Conservation (phyloP, 2,329 filamentous ascomycete species). For the Akanthomyces lecanii region DNA sequence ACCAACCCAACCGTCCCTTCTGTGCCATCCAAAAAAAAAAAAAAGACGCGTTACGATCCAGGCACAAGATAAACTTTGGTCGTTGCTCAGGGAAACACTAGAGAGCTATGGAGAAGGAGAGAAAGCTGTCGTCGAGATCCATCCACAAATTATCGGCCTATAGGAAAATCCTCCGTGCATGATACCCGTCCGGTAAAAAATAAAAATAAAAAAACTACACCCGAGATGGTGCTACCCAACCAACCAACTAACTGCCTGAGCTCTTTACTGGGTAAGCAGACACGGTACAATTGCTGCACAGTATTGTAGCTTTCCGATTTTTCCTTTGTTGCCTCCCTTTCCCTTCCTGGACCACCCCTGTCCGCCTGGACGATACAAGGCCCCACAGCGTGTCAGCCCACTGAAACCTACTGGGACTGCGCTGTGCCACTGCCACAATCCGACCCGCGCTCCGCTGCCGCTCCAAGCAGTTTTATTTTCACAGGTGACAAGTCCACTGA, state of each 20-base stretch:
- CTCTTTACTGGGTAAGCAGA: too few species aligned
- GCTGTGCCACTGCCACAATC: constrained; percentile 1
- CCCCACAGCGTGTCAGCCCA: constrained; percentile 2
- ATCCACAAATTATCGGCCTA: not conserved
- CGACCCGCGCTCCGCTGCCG: not conserved
- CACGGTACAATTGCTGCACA: too few species aligned
- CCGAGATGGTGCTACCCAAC: not conserved
- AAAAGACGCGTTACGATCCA: too few species aligned
- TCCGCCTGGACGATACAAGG: not conserved
- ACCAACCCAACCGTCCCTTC: too few species aligned
- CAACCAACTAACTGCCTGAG: not conserved
- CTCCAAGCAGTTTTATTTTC: not conserved
- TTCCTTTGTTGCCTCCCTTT: not conserved
- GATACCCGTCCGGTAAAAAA: not conserved
- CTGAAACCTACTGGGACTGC: not conserved
- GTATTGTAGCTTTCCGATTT: not conserved
- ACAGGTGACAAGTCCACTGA: too few species aligned
- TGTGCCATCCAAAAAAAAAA: too few species aligned
- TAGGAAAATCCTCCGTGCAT: not conserved
- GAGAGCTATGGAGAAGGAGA: not conserved
- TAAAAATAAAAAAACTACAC: not conserved
- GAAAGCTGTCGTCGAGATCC: not conserved
- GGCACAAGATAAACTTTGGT: not conserved
- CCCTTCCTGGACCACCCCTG: not conserved
- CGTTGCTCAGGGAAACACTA: not conserved